phyloP scores from a whole-genome alignment of 2,329 filamentous ascomycete species.

The Aspergillus flavus region DNA sequence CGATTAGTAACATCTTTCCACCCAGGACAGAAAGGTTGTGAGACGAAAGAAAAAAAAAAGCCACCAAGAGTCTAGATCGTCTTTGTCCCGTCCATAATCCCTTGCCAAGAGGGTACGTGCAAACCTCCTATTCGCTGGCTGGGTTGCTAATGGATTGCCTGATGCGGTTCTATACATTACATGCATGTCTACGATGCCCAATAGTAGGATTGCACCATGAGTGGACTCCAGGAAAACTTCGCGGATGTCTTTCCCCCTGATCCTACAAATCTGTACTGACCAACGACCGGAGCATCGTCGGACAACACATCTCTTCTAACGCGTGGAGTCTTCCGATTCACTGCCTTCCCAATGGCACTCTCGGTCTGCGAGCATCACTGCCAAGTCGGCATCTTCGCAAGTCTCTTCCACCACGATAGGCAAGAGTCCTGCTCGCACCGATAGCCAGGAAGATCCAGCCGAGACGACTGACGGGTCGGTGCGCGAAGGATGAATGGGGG shows the following conservation, averaged over 20 bases:
- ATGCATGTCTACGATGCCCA: neutral
- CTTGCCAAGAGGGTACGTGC: neutral
- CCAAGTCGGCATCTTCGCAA: neutral
- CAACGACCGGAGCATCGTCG: neutral
- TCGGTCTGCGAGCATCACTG: neutral
- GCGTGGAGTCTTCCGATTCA: neutral
- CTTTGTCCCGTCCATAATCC: neutral
- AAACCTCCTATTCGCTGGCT: neutral
- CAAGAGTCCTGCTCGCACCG: neutral
- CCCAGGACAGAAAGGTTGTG: neutral
- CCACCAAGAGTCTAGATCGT: neutral
- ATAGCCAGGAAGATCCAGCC: neutral
- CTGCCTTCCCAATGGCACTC: neutral
- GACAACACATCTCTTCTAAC: neutral
- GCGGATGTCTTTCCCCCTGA: neutral
- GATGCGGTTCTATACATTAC: conserved; percentile 3
- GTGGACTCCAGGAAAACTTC: neutral
- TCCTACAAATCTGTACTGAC: neutral
- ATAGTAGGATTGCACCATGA: neutral
- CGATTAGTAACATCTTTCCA: neutral
- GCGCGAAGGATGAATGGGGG: neutral
- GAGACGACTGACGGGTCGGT: neutral
- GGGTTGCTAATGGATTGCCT: neutral
- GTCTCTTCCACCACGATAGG: neutral
- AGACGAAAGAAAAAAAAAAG: too few species aligned